Evolutionary conservation across 805 yeast genomes (phyloP).

Genomic region (Isabelozyma pseudorhagii): DNA sequence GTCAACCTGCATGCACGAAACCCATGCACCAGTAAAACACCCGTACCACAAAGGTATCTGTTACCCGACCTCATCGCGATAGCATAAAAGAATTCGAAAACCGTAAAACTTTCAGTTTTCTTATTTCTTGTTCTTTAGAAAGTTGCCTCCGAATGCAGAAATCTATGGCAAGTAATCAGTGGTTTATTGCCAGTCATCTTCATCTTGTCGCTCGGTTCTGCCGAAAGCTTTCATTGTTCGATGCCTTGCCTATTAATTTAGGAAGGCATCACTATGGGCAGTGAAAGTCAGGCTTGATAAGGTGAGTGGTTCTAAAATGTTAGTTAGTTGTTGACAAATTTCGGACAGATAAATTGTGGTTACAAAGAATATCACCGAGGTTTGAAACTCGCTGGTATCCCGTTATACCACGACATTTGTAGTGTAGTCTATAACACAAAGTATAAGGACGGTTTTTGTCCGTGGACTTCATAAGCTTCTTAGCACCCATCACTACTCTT

Average conservation of each 20-base stretch:
- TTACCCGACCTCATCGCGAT: slow-evolving; percentile 14
- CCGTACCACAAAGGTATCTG: neutral
- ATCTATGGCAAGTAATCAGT: slow-evolving; percentile 26
- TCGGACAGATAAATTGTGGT: slow-evolving; percentile 40
- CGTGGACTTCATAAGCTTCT: too few relatives aligned
- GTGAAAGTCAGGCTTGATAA: slow-evolving; percentile 6
- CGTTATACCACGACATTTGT: slow-evolving; percentile 43
- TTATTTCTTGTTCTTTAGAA: slow-evolving; percentile 20
- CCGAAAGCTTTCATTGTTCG: slow-evolving; percentile 16
- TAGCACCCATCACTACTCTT: too few relatives aligned
- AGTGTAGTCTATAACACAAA: neutral
- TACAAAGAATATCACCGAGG: slow-evolving; percentile 39
- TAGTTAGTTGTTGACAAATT: slow-evolving; percentile 23
- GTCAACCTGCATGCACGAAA: neutral
- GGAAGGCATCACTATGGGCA: slow-evolving; percentile 22
- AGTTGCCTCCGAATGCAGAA: slow-evolving; percentile 38
- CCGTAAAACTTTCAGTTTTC: slow-evolving; percentile 1
- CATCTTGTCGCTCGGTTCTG: slow-evolving; percentile 13
- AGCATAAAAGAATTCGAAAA: slow-evolving; percentile 5
- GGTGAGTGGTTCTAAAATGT: slow-evolving; percentile 10
- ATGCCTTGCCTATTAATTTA: slow-evolving; percentile 38
- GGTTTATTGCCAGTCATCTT: slow-evolving; percentile 4
- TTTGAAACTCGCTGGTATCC: slow-evolving; percentile 37
- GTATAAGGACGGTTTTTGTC: too few relatives aligned
- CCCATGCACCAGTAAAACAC: neutral